These are phyloP conservation scores for Mycena citricolor DNA, from an alignment of 1,284 basidiomycete genomes.

Conservation along the genomic window DNA sequence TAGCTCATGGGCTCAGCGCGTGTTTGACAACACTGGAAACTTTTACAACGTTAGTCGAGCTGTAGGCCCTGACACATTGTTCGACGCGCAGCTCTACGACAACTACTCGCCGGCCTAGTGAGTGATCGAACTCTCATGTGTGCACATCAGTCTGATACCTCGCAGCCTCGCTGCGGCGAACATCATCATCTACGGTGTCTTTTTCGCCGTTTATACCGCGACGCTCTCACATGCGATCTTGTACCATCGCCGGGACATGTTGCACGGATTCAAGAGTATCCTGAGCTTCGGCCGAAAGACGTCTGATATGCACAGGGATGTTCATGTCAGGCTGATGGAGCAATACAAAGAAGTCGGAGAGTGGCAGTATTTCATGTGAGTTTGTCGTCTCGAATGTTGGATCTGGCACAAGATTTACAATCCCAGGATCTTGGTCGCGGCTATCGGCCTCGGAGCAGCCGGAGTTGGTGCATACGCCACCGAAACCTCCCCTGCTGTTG, in stretches of 20 bases:
- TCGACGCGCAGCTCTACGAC: conserved; percentile 13
- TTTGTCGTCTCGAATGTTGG: too few species aligned
- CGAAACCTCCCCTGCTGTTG: conserved; percentile 30
- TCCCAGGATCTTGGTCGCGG: conserved; percentile 25
- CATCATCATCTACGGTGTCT: conserved; percentile 23
- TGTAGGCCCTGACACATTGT: conserved; percentile 11
- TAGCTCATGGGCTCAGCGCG: neutral
- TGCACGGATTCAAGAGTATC: conserved; percentile 31
- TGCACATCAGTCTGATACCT: neutral
- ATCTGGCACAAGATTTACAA: too few species aligned
- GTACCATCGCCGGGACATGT: conserved; percentile 40
- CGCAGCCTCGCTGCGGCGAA: conserved; percentile 12
- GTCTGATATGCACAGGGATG: conserved; percentile 27
- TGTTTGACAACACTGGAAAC: conserved; percentile 16
- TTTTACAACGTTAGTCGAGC: conserved; percentile 8
- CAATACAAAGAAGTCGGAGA: conserved; percentile 33
- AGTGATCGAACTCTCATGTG: neutral
- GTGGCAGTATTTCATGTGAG: conserved; percentile 29
- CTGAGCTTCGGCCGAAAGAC: conserved; percentile 24
- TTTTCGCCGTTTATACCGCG: conserved; percentile 25
- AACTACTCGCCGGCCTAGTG: conserved; percentile 16
- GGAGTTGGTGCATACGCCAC: conserved; percentile 30
- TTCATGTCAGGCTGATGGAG: conserved; percentile 34
- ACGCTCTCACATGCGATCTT: conserved; percentile 36
- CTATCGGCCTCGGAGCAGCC: conserved; percentile 27